phyloP scores from a whole-genome alignment of 78 protist species.

The Dictyostelium discoideum region DNA sequence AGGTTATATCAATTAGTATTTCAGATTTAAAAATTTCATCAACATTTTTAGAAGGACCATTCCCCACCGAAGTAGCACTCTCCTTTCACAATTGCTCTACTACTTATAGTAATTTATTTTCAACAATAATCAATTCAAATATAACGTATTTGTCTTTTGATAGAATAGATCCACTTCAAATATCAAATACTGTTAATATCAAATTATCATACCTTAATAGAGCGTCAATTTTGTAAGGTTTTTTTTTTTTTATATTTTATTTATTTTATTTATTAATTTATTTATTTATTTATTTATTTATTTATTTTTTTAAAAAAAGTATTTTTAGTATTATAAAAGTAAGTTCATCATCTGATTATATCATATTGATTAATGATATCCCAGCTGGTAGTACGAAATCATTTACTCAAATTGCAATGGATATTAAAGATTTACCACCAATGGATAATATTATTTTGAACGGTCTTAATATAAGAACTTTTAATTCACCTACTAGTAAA shows the following conservation, averaged over 20 bases:
- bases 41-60: neutral
- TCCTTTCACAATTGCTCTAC: neutral
- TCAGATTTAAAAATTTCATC: neutral
- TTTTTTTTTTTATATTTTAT: no score
- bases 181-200: neutral
- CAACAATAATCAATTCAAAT: neutral
- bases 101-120: neutral
- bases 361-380: neutral
- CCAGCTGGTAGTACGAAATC: neutral
- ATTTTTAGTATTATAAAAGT: no score
- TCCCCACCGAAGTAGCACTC: neutral
- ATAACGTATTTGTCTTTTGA: neutral
- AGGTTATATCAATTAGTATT: no score
- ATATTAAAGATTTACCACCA: neutral
- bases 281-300: no score
- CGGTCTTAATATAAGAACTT: neutral
- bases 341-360: neutral
- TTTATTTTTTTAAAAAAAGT: neutral
- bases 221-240: no score
- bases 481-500: neutral
- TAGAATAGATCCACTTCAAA: no score
- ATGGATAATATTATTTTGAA: neutral
- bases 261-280: no score
- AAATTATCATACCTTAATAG: neutral
- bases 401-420: neutral